Conservation (phyloP, 306 rosid species). For the Quercus ilex region DNA sequence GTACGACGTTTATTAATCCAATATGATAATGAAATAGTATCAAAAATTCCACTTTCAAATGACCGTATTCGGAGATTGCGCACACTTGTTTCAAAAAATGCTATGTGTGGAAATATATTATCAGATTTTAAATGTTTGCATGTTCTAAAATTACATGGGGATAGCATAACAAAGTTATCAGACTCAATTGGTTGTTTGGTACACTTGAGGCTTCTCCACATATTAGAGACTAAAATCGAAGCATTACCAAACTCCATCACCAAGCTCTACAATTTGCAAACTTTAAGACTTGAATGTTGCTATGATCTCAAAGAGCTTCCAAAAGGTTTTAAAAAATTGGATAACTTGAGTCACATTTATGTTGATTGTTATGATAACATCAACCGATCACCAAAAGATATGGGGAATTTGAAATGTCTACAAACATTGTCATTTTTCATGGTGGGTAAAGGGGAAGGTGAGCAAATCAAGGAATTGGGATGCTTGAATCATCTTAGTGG, state of each 20-base stretch:
- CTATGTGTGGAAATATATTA: neutral
- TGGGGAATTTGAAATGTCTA: too few relatives aligned
- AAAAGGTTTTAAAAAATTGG: too few relatives aligned
- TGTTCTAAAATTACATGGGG: neutral
- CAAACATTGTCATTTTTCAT: too few relatives aligned
- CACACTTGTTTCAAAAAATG: neutral
- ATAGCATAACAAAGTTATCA: neutral
- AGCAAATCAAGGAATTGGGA: too few relatives aligned
- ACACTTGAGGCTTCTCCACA: too few relatives aligned
- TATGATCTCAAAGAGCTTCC: fast-evolving
- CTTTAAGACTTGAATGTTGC: neutral
- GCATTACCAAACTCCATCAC: too few relatives aligned
- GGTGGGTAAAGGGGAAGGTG: too few relatives aligned
- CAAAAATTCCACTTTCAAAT: neutral
- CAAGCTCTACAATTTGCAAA: neutral
- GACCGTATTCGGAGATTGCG: neutral
- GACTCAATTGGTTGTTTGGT: neutral
- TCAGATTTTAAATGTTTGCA: neutral
- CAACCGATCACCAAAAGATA: too few relatives aligned
- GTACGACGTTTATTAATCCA: too few relatives aligned
- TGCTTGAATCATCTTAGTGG: too few relatives aligned
- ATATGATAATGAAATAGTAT: fast-evolving
- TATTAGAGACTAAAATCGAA: fast-evolving
- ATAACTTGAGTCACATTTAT: too few relatives aligned
- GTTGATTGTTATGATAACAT: fast-evolving